phyloP scores from a whole-genome alignment of 1,139 yeast species.

The Scheffersomyces titani region DNA sequence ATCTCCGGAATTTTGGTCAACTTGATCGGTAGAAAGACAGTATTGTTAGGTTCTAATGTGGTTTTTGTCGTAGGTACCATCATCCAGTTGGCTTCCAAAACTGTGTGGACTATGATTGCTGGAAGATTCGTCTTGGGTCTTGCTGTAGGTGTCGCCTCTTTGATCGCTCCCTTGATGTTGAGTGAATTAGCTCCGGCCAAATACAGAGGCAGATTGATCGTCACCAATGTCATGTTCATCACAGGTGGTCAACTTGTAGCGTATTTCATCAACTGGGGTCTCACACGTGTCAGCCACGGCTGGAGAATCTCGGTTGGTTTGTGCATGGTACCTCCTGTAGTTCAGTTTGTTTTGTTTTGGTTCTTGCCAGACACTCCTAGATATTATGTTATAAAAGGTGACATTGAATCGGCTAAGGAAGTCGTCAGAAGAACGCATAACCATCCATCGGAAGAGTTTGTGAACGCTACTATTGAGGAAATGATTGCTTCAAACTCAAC shows the following conservation, averaged over 20 bases:
- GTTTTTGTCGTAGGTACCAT: slow-evolving; percentile 82
- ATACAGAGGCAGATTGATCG: slow-evolving; percentile 84
- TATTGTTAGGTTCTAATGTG: slow-evolving; percentile 75
- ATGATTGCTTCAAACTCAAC: slow-evolving; percentile 57
- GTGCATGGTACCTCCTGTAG: slow-evolving; percentile 81
- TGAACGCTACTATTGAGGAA: slow-evolving; percentile 61
- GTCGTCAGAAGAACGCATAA: slow-evolving; percentile 63
- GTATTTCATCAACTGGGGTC: slow-evolving; percentile 90
- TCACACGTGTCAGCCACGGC: slow-evolving; percentile 71
- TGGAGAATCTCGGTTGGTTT: slow-evolving; percentile 94
- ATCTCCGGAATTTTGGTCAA: slow-evolving; percentile 83
- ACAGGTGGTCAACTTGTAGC: slow-evolving; percentile 94
- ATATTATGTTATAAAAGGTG: slow-evolving; percentile 72
- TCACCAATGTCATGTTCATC: slow-evolving; percentile 66
- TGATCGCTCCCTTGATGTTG: slow-evolving; percentile 87
- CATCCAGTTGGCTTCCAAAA: slow-evolving; percentile 75
- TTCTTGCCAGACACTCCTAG: slow-evolving; percentile 97
- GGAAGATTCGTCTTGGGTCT: slow-evolving; percentile 87
- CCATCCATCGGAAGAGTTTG: slow-evolving; percentile 56
- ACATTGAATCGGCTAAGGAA: slow-evolving; percentile 60
- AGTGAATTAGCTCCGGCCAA: slow-evolving; percentile 90
- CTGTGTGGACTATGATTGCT: slow-evolving; percentile 87
- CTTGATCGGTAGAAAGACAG: slow-evolving; percentile 76
- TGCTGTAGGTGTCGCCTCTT: slow-evolving; percentile 93
- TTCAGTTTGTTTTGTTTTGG: slow-evolving; percentile 74